These are phyloP conservation scores for Aspergillus hancockii DNA, from an alignment of 495 filamentous ascomycete species.

Conservation along the genomic window DNA sequence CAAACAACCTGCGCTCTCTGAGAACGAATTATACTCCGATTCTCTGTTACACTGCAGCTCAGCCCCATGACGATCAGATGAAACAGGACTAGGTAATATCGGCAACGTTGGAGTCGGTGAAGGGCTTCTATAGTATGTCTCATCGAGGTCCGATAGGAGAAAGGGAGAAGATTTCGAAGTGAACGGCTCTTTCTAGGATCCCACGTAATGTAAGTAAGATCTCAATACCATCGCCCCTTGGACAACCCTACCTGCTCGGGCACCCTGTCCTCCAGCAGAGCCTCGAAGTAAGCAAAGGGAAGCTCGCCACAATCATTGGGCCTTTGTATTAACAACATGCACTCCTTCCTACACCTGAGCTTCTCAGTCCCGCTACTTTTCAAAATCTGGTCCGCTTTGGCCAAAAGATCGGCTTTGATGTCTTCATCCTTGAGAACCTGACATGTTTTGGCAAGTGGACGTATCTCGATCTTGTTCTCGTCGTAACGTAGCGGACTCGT, in stretches of 20 bases:
- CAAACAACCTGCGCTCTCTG: not conserved
- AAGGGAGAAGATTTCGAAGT: constrained; percentile 5
- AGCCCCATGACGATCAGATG: not conserved
- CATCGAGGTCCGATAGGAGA: constrained; percentile 8
- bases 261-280: not conserved
- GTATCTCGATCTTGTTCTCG: not conserved
- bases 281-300: constrained; percentile 9
- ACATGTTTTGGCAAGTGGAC: constrained; percentile 38
- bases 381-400: constrained; percentile 25
- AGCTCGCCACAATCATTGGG: not conserved
- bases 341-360: constrained; percentile 21
- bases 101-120: constrained; percentile 34
- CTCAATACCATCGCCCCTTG: not conserved
- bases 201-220: not conserved
- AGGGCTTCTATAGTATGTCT: constrained; percentile 26
- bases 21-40: not conserved
- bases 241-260: not conserved
- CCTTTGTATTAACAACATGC: constrained; percentile 20
- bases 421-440: not conserved
- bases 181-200: not conserved
- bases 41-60: not conserved
- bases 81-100: constrained; percentile 14
- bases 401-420: constrained; percentile 37
- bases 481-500: constrained; percentile 3
- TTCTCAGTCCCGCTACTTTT: constrained; percentile 23